phyloP scores from a whole-genome alignment of 2,329 filamentous ascomycete species.

The Septoria linicola region DNA sequence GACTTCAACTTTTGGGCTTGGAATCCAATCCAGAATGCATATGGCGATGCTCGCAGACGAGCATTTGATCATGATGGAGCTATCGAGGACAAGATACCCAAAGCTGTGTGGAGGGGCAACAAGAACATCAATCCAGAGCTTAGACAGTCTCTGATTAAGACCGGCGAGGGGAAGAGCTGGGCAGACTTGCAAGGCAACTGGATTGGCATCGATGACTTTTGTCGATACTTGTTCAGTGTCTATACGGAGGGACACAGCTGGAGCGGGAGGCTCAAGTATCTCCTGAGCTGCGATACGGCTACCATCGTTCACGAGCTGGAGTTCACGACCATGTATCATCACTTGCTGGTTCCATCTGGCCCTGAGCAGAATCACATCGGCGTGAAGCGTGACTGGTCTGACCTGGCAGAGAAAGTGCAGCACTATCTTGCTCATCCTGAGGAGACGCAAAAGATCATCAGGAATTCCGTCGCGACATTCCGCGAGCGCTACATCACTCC shows the following conservation, averaged over 20 bases:
- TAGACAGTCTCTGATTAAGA: background rate
- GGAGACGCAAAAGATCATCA: slow-evolving; percentile 46
- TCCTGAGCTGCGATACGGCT: slow-evolving; percentile 23
- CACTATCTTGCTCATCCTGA: slow-evolving; percentile 43
- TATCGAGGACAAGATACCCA: slow-evolving; percentile 10
- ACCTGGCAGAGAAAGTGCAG: slow-evolving; percentile 41
- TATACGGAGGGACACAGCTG: slow-evolving; percentile 27
- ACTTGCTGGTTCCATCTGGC: slow-evolving; percentile 25
- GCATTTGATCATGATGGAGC: slow-evolving; percentile 4
- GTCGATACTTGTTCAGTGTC: slow-evolving; percentile 24
- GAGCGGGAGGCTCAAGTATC: slow-evolving; percentile 26
- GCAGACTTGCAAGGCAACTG: slow-evolving; percentile 10
- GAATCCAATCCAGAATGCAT: slow-evolving; percentile 9
- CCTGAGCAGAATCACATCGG: slow-evolving; percentile 29
- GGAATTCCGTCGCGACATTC: slow-evolving; percentile 50
- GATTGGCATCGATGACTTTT: slow-evolving; percentile 19
- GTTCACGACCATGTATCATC: slow-evolving; percentile 20
- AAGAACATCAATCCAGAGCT: slow-evolving; percentile 24
- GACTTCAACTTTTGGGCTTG: slow-evolving; percentile 50
- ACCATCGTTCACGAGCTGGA: slow-evolving; percentile 23
- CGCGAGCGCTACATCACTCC: slow-evolving; percentile 51
- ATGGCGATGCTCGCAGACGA: slow-evolving; percentile 13
- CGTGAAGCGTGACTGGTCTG: slow-evolving; percentile 43
- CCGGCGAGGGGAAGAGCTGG: slow-evolving; percentile 3
- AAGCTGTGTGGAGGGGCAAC: slow-evolving; percentile 20